Evolutionary conservation across 2,329 filamentous ascomycete species (phyloP).

Genomic region (Penicillium frequentans): DNA sequence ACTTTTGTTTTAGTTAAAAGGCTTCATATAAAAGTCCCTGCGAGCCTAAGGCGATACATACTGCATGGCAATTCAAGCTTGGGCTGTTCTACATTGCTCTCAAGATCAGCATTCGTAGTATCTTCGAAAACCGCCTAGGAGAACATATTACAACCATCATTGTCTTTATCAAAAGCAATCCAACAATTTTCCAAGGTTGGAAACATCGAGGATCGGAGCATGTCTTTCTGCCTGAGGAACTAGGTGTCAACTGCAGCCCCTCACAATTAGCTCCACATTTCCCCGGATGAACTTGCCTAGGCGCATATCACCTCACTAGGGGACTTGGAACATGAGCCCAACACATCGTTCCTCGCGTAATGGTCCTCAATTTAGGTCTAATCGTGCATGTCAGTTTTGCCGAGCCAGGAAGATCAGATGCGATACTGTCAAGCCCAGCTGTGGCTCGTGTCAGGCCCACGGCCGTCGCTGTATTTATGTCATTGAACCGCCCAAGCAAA

Average conservation of each 20-base stretch:
- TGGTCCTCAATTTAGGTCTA: not conserved
- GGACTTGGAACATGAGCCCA: not conserved
- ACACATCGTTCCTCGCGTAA: not conserved
- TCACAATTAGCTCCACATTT: not conserved
- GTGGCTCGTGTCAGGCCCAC: not conserved
- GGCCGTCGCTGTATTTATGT: not conserved
- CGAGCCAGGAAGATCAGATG: not conserved
- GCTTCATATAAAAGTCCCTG: too few species aligned
- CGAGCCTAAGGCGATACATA: too few species aligned
- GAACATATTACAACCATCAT: too few species aligned
- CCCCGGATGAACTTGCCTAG: not conserved
- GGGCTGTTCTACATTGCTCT: too few species aligned
- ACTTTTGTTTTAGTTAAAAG: too few species aligned
- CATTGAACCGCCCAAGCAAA: not conserved
- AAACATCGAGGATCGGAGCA: not conserved
- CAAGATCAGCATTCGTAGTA: too few species aligned
- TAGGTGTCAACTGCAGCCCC: not conserved
- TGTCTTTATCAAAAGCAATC: too few species aligned
- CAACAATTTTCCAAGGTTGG: too few species aligned
- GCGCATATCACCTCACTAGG: not conserved
- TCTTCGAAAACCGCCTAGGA: too few species aligned
- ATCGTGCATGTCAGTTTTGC: not conserved
- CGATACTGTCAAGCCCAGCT: not conserved
- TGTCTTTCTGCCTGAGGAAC: not conserved
- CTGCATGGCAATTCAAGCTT: too few species aligned